Evolutionary conservation across 805 yeast species (phyloP).

Genomic region (Sugiyamaella lignohabitans): DNA sequence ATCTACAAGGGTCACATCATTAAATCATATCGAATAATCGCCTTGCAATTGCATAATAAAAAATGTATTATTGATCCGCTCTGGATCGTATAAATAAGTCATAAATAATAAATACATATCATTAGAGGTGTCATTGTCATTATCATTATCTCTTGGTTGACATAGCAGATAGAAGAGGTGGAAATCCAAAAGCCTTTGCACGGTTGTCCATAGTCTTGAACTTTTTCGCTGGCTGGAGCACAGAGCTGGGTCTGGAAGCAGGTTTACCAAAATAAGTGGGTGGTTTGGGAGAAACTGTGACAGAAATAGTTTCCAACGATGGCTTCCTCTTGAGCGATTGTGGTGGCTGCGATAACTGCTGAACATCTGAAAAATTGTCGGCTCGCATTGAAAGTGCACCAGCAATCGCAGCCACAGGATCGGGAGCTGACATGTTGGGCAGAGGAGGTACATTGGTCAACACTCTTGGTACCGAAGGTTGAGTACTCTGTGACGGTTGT

Average conservation of each 20-base stretch:
- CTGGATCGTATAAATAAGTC: too few relatives aligned
- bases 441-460: not conserved
- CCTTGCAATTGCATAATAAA: too few relatives aligned
- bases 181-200: slow-evolving; percentile 26
- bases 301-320: not conserved
- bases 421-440: not conserved
- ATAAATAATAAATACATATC: not conserved
- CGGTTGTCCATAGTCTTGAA: slow-evolving; percentile 14
- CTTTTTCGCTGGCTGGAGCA: slow-evolving; percentile 2
- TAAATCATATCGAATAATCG: too few relatives aligned
- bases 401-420: not conserved
- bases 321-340: too few relatives aligned
- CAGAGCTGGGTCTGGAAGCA: slow-evolving; percentile 17
- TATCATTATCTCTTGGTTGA: not conserved
- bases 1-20: too few relatives aligned
- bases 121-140: not conserved
- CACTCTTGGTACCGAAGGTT: not conserved
- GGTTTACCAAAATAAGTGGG: not conserved
- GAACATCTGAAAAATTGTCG: too few relatives aligned
- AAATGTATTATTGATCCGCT: too few relatives aligned
- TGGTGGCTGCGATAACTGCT: too few relatives aligned
- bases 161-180: slow-evolving; percentile 21
- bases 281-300: not conserved
- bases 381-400: too few relatives aligned
- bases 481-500: not conserved